Evolutionary conservation across 345 rosid genomes (phyloP).

Genomic region (Capsella bursapastoris): DNA sequence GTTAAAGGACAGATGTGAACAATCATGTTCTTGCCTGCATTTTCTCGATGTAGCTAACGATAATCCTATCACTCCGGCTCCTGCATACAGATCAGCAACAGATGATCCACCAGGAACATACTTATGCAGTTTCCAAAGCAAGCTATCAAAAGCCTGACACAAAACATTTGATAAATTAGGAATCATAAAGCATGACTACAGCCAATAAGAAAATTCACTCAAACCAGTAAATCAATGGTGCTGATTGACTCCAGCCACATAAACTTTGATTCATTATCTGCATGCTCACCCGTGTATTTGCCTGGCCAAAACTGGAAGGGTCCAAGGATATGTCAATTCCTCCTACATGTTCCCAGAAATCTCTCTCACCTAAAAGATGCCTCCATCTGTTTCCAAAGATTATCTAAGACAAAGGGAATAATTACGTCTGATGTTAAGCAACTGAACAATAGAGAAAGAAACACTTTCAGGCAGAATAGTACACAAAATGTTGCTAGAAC

Average conservation of each 20-base stretch:
- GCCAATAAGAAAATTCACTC: not conserved
- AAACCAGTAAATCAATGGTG: not conserved
- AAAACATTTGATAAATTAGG: constrained; percentile 22
- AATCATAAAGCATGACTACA: constrained; percentile 12
- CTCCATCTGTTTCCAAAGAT: constrained; percentile 97
- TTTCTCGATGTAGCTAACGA: constrained; percentile 84
- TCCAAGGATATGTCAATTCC: constrained; percentile 90
- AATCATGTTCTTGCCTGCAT: constrained; percentile 69
- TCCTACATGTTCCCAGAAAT: constrained; percentile 95
- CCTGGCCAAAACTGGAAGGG: constrained; percentile 97
- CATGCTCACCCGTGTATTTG: constrained; percentile 74
- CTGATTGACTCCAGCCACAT: not conserved
- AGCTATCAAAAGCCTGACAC: constrained; percentile 56
- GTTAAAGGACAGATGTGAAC: constrained; percentile 1
- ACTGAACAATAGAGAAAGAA: not conserved
- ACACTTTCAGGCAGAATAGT: constrained; percentile 4
- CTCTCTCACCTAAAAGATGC: constrained; percentile 88
- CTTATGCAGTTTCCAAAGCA: constrained; percentile 88
- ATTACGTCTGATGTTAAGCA: not conserved
- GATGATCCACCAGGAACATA: constrained; percentile 84
- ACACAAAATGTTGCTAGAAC: constrained; percentile 9
- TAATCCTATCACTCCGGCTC: constrained; percentile 95
- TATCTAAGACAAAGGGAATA: constrained; percentile 52
- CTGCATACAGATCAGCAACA: constrained; percentile 94
- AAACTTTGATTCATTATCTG: constrained; percentile 2